These are phyloP conservation scores for Poteriospumella lacustris DNA, from an alignment of 108 stramenopile genomes.

Conservation along the genomic window DNA sequence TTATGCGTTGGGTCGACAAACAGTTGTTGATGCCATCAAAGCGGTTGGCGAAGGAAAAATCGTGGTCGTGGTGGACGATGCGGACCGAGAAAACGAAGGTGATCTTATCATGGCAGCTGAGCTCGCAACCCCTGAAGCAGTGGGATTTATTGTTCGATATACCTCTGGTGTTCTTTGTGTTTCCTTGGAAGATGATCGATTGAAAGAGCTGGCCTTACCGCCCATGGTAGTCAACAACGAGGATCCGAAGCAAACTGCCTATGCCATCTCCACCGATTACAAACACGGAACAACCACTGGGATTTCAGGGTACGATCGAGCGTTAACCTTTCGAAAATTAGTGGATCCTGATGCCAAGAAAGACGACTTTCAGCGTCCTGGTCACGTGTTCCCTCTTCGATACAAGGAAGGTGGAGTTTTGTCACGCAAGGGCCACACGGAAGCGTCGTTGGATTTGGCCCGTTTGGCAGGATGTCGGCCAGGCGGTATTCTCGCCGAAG, in stretches of 20 bases:
- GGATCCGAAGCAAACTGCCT: slow-evolving; percentile 95
- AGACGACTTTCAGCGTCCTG: slow-evolving; percentile 80
- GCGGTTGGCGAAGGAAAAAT: slow-evolving; percentile 39
- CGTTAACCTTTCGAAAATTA: slow-evolving; percentile 59
- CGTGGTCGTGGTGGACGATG: slow-evolving; percentile 52
- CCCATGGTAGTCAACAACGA: slow-evolving; percentile 83
- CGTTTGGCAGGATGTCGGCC: slow-evolving; percentile 74
- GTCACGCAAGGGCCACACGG: slow-evolving; percentile 86
- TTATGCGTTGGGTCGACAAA: slow-evolving; percentile 41
- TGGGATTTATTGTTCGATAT: slow-evolving; percentile 83
- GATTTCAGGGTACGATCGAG: slow-evolving; percentile 82
- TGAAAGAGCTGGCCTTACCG: slow-evolving; percentile 72
- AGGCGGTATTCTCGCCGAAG: slow-evolving; percentile 88
- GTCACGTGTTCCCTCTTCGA: slow-evolving; percentile 91
- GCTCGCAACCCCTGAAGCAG: slow-evolving; percentile 64
- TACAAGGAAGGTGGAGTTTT: slow-evolving; percentile 80
- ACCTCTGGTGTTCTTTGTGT: slow-evolving; percentile 89
- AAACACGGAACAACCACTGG: slow-evolving; percentile 82
- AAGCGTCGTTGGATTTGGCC: slow-evolving; percentile 88
- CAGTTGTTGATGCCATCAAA: slow-evolving; percentile 42
- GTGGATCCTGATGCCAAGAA: slow-evolving; percentile 45
- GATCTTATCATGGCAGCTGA: slow-evolving; percentile 93
- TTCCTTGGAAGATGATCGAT: slow-evolving; percentile 74
- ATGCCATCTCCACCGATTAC: slow-evolving; percentile 84
- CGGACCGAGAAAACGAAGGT: slow-evolving; percentile 87